Evolutionary conservation across 805 yeast species (phyloP).

Genomic region (Kodamaea restingae): DNA sequence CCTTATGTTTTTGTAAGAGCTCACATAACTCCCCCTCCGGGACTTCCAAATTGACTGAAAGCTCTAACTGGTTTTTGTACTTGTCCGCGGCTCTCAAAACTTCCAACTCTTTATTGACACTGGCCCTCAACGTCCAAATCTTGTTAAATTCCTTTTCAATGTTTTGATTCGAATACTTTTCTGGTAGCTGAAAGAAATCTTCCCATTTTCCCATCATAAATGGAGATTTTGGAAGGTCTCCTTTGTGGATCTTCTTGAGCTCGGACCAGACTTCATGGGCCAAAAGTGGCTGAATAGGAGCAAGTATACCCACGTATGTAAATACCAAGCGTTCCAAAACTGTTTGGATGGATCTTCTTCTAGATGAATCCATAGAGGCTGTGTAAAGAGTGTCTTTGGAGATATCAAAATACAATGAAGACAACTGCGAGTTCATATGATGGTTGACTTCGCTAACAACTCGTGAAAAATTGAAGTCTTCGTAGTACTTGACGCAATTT

Average conservation of each 20-base stretch:
- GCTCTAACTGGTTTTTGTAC: slow-evolving; percentile 58
- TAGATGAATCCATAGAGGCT: slow-evolving; percentile 43
- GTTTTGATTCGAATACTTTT: slow-evolving; percentile 26
- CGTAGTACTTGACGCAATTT: slow-evolving; percentile 43
- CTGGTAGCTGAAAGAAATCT: slow-evolving; percentile 28
- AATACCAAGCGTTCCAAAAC: slow-evolving; percentile 58
- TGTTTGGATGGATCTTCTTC: slow-evolving; percentile 61
- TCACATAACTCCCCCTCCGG: slow-evolving; percentile 6
- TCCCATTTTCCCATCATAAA: slow-evolving; percentile 44
- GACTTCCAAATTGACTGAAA: slow-evolving; percentile 38
- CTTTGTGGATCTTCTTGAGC: slow-evolving; percentile 19
- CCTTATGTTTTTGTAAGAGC: slow-evolving; percentile 20
- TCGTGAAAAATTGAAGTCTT: slow-evolving; percentile 60
- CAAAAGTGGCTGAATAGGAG: slow-evolving; percentile 80
- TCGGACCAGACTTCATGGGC: slow-evolving; percentile 80
- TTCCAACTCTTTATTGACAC: slow-evolving; percentile 52
- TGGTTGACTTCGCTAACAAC: slow-evolving; percentile 64
- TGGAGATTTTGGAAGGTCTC: slow-evolving; percentile 34
- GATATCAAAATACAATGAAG: slow-evolving; percentile 82
- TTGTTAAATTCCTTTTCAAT: slow-evolving; percentile 43
- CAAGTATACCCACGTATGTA: slow-evolving; percentile 60
- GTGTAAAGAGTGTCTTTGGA: slow-evolving; percentile 85
- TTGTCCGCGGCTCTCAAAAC: slow-evolving; percentile 49
- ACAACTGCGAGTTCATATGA: slow-evolving; percentile 70
- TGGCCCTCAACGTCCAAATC: slow-evolving; percentile 47